A percentile compares a stretch with the other conserved stretches of the same genome.
Conservation (phyloP, 345 rosid species). For the Bruguiera parviflora region DNA sequence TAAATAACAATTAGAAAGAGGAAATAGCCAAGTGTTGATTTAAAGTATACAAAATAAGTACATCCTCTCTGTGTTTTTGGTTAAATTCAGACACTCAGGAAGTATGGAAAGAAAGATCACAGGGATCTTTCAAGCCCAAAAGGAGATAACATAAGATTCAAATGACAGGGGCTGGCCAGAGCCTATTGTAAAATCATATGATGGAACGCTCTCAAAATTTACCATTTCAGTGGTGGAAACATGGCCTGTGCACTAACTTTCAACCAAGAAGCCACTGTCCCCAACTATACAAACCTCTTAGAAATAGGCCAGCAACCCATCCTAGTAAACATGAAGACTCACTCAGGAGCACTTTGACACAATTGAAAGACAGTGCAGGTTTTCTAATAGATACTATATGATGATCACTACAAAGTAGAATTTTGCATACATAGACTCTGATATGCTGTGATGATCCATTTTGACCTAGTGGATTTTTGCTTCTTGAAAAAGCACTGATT, state of each 20-base stretch:
- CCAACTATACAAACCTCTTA: slow-evolving; percentile 30
- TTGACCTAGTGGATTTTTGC: slow-evolving; percentile 27
- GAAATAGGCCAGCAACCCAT: slow-evolving; percentile 23
- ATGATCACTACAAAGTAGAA: slow-evolving; percentile 34
- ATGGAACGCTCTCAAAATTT: slow-evolving; percentile 8
- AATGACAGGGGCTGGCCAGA: slow-evolving; percentile 7
- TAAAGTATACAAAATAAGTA: slow-evolving; percentile 16
- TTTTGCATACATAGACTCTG: slow-evolving; percentile 42
- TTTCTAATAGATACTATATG: slow-evolving; percentile 36
- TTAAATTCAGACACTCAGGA: slow-evolving; percentile 12
- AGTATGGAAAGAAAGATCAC: slow-evolving; percentile 9
- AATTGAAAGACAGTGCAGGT: slow-evolving; percentile 40
- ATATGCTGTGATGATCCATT: slow-evolving; percentile 32
- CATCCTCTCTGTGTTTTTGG: slow-evolving; percentile 14
- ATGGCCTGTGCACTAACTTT: slow-evolving; percentile 26
- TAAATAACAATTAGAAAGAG: background rate
- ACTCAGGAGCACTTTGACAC: slow-evolving; percentile 34
- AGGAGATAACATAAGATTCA: slow-evolving; percentile 12
- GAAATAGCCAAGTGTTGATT: slow-evolving; percentile 9
- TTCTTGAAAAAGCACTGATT: slow-evolving; percentile 23
- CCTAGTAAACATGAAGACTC: slow-evolving; percentile 7
- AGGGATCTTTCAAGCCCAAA: slow-evolving; percentile 7
- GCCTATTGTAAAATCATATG: slow-evolving; percentile 12
- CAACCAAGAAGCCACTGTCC: slow-evolving; percentile 32
- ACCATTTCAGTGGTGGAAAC: slow-evolving; percentile 5